Conservation (phyloP, 2,329 filamentous ascomycete species). For the Boeremia lycopersici region DNA sequence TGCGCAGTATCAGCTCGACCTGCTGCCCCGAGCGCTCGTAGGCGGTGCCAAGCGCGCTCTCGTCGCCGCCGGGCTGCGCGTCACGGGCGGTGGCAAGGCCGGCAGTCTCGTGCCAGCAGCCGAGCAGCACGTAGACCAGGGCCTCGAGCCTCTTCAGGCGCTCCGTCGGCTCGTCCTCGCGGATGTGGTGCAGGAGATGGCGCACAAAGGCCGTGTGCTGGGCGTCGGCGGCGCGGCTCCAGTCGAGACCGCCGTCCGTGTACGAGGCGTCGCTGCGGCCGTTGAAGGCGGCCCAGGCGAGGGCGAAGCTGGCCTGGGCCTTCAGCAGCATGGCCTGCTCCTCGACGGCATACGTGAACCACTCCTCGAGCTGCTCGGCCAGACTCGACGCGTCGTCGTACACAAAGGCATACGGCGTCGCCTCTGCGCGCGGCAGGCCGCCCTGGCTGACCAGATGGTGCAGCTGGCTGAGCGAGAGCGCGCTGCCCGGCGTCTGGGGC, state of each 20-base stretch:
- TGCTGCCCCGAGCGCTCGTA: conserved; percentile 49
- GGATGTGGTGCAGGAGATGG: conserved; percentile 45
- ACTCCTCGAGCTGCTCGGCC: conserved; percentile 92
- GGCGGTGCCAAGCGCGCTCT: not conserved
- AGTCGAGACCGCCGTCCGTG: conserved; percentile 59
- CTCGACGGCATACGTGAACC: conserved; percentile 91
- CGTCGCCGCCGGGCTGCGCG: not conserved
- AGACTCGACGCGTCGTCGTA: conserved; percentile 62
- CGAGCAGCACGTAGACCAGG: conserved; percentile 54
- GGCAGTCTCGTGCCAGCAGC: conserved; percentile 58
- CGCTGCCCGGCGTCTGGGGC: conserved; percentile 41
- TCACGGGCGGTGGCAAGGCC: conserved; percentile 36
- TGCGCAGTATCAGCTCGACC: conserved; percentile 53
- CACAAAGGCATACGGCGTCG: conserved; percentile 75
- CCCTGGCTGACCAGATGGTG: conserved; percentile 53
- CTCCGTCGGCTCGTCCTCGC: conserved; percentile 32
- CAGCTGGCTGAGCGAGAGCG: conserved; percentile 55
- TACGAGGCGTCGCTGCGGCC: conserved; percentile 49
- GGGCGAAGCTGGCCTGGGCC: conserved; percentile 77
- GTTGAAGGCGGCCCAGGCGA: conserved; percentile 64
- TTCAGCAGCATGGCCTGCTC: conserved; percentile 80
- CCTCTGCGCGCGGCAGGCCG: conserved; percentile 46
- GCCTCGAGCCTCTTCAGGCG: conserved; percentile 50
- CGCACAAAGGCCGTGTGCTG: conserved; percentile 64
- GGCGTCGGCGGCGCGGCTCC: conserved; percentile 69